Evolutionary conservation across 371 early-diverging fungal species (phyloP), one percentile per base, ranked within the genome.

Genomic region (Mucor racemosus): DNA sequence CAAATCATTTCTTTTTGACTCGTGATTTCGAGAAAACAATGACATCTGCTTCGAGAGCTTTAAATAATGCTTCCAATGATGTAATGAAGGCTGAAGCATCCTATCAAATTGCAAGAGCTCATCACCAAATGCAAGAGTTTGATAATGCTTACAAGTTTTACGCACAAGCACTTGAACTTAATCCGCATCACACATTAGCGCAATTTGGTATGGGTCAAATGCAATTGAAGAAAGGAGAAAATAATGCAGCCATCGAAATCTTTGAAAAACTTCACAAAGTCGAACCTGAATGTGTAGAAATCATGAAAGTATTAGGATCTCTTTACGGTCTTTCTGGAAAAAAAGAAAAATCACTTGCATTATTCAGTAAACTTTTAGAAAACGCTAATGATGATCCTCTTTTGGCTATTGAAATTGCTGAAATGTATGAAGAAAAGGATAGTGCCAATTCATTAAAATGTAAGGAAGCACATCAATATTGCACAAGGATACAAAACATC

Each of bases 141-240:
- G 87, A 85, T n/a, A 80, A 88, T 35, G 95, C 97, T 0, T 81
- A 79, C 38, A 84, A 88, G 15, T 84, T 81, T 62, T 95, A 94
- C 72, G 66, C 82, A 53, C 84, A 91, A 70, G 88, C 94, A 13
- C 76, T 86, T n/a, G 78, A 82, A 17, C 76, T 89, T 58, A 88
- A 94, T 76, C 86, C 90, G 0, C 74, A 85, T 14, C 90, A 95
- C 58, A 50, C 83, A 0, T 59, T 88, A 58, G 89, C 91, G n/a
- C 91, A 90, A 65, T 94, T 86, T 69, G 92, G 92, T 7, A 74
- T 94, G 46, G 95, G 92, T 0, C 91, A 95, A 76, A 88, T 91
- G 82, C 77, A 78, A 58, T 60, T 90, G 33, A 77, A 84, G 40
- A 75, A 78, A 66, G 78, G 75, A 14, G 81, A 86, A 54, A 64